These are phyloP conservation scores for Phylloporus sp. DNA, from an alignment of 768 basidiomycete genomes.

Conservation along the genomic window DNA sequence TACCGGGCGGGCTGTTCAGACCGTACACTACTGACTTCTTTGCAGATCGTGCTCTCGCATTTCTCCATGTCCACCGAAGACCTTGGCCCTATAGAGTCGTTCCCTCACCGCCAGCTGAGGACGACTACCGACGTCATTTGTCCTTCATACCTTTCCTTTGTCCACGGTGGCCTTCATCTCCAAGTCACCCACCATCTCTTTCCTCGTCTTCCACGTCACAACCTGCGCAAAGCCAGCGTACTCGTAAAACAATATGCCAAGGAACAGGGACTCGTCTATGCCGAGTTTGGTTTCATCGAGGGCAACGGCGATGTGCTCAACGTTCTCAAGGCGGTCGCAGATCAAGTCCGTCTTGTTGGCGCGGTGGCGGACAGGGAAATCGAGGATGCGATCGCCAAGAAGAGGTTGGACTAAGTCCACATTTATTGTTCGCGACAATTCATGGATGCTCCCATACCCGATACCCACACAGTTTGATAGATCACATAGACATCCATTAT, in stretches of 20 bases:
- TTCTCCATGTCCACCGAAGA: slow-evolving; percentile 94
- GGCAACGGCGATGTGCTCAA: slow-evolving; percentile 82
- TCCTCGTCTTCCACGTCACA: slow-evolving; percentile 92
- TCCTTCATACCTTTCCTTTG: slow-evolving; percentile 71
- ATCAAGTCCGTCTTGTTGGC: slow-evolving; percentile 79
- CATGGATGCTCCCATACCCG: background rate
- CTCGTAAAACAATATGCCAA: slow-evolving; percentile 85
- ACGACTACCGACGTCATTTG: slow-evolving; percentile 98
- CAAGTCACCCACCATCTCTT: slow-evolving; percentile 98
- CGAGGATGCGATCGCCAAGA: slow-evolving; percentile 54
- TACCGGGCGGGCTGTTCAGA: slow-evolving; percentile 31
- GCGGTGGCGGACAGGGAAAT: slow-evolving; percentile 77
- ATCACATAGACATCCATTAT: background rate
- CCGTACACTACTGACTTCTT: slow-evolving; percentile 3
- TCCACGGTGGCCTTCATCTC: slow-evolving; percentile 96
- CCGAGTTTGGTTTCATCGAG: slow-evolving; percentile 84
- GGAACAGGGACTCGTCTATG: slow-evolving; percentile 80
- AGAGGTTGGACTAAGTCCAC: slow-evolving; percentile 19
- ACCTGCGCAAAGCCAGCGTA: slow-evolving; percentile 73
- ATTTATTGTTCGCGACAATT: background rate
- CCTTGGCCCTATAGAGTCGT: slow-evolving; percentile 86
- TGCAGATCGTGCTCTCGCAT: slow-evolving; percentile 91
- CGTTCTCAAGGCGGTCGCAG: slow-evolving; percentile 79
- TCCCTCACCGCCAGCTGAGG: slow-evolving; percentile 88
- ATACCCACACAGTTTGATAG: slow-evolving; percentile 14